Conservation (phyloP, 1,139 yeast species). For the Pichia norvegensis region DNA sequence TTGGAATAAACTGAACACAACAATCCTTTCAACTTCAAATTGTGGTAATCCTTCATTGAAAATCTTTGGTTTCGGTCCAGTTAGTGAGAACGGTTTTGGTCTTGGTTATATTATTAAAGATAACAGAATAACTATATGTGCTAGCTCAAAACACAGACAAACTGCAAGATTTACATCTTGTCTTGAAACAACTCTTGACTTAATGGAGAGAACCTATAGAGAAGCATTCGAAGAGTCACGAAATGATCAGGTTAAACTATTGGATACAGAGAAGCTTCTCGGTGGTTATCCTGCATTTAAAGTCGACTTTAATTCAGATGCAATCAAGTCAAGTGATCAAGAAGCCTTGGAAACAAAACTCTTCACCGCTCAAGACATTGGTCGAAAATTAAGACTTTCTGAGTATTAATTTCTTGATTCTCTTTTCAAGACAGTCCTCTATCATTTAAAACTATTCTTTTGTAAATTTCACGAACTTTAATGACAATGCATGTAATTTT, state of each 20-base stretch:
- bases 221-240: slow-evolving; percentile 30
- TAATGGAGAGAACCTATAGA: slow-evolving; percentile 49
- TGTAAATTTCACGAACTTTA: too few species aligned
- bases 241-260: slow-evolving; percentile 14
- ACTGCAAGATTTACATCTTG: slow-evolving; percentile 76
- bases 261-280: slow-evolving; percentile 38
- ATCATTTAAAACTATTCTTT: too few species aligned
- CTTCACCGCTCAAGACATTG: slow-evolving; percentile 55
- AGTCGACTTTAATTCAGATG: slow-evolving; percentile 29
- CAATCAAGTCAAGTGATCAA: slow-evolving; percentile 55
- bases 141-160: slow-evolving; percentile 85
- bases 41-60: slow-evolving; percentile 85
- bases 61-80: slow-evolving; percentile 90
- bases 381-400: slow-evolving; percentile 63
- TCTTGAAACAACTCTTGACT: slow-evolving; percentile 58
- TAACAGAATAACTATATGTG: slow-evolving; percentile 78
- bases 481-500: too few species aligned
- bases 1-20: slow-evolving; percentile 60
- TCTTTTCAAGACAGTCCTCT: too few species aligned
- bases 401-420: too few species aligned
- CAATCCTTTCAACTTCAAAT: slow-evolving; percentile 57
- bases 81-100: slow-evolving; percentile 84
- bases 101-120: slow-evolving; percentile 84
- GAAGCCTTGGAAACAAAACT: slow-evolving; percentile 38
- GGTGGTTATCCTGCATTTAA: slow-evolving; percentile 64